Conservation (phyloP, 1,139 yeast species). For the Geotrichum aggregatum region DNA sequence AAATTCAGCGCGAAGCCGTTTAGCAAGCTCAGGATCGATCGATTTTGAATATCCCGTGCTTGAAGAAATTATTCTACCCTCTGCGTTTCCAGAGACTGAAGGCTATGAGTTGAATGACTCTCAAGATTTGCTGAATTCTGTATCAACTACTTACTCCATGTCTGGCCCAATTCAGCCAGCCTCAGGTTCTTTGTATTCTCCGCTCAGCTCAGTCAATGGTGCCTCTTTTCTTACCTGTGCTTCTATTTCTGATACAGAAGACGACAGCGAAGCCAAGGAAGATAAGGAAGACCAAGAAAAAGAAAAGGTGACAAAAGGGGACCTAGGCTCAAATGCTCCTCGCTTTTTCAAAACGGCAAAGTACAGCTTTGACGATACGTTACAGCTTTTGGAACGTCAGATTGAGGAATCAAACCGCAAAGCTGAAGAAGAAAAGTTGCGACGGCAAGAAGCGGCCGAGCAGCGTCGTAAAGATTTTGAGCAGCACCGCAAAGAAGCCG, state of each 20-base stretch:
- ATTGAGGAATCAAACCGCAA: slow-evolving; percentile 11
- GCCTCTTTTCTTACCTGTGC: not conserved
- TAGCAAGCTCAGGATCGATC: slow-evolving; percentile 12
- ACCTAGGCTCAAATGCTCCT: not conserved
- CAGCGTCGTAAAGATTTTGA: slow-evolving; percentile 1
- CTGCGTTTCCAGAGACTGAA: slow-evolving; percentile 15
- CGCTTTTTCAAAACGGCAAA: not conserved
- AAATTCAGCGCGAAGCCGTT: slow-evolving; percentile 12
- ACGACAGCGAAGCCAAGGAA: not conserved
- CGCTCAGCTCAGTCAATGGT: not conserved
- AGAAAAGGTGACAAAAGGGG: not conserved
- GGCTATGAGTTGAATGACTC: slow-evolving; percentile 18
- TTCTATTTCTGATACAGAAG: not conserved
- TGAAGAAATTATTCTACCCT: too few species aligned
- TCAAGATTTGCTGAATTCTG: not conserved
- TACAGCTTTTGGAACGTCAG: slow-evolving; percentile 10
- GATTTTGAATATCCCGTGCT: not conserved
- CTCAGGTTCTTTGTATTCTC: not conserved
- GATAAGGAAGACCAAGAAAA: too few species aligned
- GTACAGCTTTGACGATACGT: not conserved
- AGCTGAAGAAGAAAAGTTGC: slow-evolving; percentile 3
- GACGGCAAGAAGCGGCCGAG: not conserved
- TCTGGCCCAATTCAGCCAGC: not conserved
- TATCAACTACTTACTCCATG: not conserved
- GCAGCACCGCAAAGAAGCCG: not conserved